phyloP scores from a whole-genome alignment of 441 rosid species.

The Populus tomentosa region DNA sequence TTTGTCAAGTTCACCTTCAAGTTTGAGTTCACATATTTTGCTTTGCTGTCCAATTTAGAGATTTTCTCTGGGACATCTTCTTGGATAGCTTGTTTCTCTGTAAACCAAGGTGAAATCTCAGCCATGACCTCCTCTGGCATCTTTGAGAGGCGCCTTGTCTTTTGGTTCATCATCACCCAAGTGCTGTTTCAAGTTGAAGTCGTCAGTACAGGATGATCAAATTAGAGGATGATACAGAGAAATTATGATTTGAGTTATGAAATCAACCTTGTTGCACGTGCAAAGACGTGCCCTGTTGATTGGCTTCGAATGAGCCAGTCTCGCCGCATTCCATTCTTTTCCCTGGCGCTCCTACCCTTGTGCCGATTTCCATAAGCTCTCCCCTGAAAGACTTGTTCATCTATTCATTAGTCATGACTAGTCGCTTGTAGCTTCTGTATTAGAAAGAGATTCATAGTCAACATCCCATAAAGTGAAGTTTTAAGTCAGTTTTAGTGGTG shows the following conservation, averaged over 20 bases:
- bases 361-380: constrained; percentile 63
- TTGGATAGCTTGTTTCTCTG: constrained; percentile 52
- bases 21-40: constrained; percentile 42
- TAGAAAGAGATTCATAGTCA: not conserved
- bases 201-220: not conserved
- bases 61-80: constrained; percentile 52
- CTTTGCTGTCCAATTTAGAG: constrained; percentile 47
- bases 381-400: constrained; percentile 40
- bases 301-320: constrained; percentile 69
- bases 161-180: constrained; percentile 78
- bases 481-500: not conserved
- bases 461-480: not conserved
- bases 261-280: constrained; percentile 54
- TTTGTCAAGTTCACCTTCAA: constrained; percentile 38
- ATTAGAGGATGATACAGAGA: not conserved
- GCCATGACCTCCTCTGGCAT: constrained; percentile 66
- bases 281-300: constrained; percentile 55
- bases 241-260: not conserved
- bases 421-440: not conserved
- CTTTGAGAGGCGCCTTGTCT: constrained; percentile 62
- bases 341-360: constrained; percentile 77
- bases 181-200: constrained; percentile 36
- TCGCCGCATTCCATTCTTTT: constrained; percentile 70
- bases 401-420: not conserved
- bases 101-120: constrained; percentile 74